A percentile compares a stretch with the other conserved stretches of the same genome.
These are phyloP conservation scores for Spathaspora arborariae DNA, from an alignment of 805 yeast genomes.

Conservation along the genomic window DNA sequence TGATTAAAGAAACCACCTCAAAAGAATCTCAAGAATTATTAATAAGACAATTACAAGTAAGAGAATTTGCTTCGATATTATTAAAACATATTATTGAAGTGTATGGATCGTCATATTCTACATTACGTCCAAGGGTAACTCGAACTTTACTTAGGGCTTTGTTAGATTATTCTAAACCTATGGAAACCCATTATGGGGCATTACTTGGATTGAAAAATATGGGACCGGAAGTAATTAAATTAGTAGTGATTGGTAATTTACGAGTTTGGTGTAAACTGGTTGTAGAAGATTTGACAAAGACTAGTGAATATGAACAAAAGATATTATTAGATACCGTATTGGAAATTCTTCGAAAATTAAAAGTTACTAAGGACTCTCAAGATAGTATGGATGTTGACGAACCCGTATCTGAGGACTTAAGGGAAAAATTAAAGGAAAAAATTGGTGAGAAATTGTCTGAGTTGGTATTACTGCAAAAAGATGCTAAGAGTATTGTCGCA, in stretches of 20 bases:
- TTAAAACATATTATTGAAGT: slow-evolving; percentile 72
- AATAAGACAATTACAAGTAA: slow-evolving; percentile 51
- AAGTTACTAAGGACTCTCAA: slow-evolving; percentile 19
- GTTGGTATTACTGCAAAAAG: slow-evolving; percentile 42
- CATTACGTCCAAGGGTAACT: slow-evolving; percentile 89
- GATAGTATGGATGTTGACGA: slow-evolving; percentile 31
- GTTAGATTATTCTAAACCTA: slow-evolving; percentile 74
- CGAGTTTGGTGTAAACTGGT: slow-evolving; percentile 73
- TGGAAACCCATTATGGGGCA: slow-evolving; percentile 91
- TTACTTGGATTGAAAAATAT: slow-evolving; percentile 77
- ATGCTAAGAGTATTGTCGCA: slow-evolving; percentile 48
- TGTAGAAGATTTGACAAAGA: slow-evolving; percentile 31
- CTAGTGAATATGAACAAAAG: slow-evolving; percentile 40
- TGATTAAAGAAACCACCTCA: slow-evolving; percentile 33
- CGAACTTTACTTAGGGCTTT: slow-evolving; percentile 90
- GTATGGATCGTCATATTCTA: slow-evolving; percentile 82
- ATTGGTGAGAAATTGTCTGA: slow-evolving; percentile 59
- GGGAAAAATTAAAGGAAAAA: slow-evolving; percentile 47
- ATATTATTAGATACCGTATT: slow-evolving; percentile 47
- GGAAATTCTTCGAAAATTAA: slow-evolving; percentile 51
- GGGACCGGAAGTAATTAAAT: slow-evolving; percentile 84
- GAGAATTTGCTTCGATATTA: slow-evolving; percentile 85
- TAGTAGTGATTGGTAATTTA: slow-evolving; percentile 79
- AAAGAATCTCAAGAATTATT: slow-evolving; percentile 25
- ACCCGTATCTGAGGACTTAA: slow-evolving; percentile 24